Evolutionary conservation across 164 flowering plant species (phyloP).

Genomic region (Dillenia suffruticosa): DNA sequence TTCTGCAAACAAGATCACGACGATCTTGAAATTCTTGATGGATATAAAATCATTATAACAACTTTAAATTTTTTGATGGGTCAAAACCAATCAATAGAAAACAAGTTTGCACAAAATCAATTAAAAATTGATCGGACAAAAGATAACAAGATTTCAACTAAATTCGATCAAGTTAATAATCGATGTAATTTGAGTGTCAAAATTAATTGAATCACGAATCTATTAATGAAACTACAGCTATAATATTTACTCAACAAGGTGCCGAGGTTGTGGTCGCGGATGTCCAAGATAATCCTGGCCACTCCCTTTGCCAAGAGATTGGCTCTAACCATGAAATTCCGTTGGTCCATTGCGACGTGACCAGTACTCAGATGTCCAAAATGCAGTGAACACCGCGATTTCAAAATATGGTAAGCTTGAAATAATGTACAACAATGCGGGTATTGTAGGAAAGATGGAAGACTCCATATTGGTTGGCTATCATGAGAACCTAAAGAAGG

Average conservation of each 20-base stretch:
- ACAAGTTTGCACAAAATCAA: no score
- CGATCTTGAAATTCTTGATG: no score
- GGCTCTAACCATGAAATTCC: background rate
- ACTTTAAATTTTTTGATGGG: no score
- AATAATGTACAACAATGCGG: constrained; percentile 29
- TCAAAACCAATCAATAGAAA: no score
- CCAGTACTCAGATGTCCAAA: constrained; percentile 7
- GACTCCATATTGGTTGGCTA: background rate
- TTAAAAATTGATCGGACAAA: no score
- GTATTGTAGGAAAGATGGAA: background rate
- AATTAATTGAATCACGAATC: no score
- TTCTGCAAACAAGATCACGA: no score
- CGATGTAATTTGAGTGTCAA: no score
- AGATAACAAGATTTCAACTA: no score
- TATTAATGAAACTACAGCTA: constrained; percentile 2
- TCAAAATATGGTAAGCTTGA: constrained; percentile 22
- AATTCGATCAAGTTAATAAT: no score
- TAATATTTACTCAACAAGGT: constrained; percentile 13
- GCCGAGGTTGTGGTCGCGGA: constrained; percentile 14
- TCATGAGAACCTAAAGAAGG: constrained; percentile 5
- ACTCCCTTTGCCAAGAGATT: constrained; percentile 2
- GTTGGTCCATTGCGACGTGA: constrained; percentile 15
- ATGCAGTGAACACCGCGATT: constrained; percentile 10
- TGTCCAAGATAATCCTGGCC: constrained; percentile 12
- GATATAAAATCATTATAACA: no score